Evolutionary conservation across 2,329 filamentous ascomycete genomes (phyloP).

Genomic region (Aspergillus brunneoviolaceus): DNA sequence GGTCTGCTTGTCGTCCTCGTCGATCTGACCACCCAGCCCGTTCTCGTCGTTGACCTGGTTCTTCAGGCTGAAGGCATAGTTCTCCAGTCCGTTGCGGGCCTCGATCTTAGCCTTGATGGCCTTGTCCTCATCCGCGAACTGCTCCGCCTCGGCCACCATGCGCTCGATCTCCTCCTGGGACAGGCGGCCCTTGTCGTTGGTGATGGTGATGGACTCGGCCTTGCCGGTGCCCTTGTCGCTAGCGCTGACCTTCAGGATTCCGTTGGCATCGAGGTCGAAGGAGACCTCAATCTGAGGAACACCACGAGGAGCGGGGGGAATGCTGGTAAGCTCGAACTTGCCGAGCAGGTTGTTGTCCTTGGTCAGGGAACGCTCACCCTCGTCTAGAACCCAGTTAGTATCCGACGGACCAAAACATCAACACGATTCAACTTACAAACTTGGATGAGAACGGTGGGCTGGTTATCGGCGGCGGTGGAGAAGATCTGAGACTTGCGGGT

Average conservation of each 20-base stretch:
- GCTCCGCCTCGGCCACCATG: slow-evolving; percentile 97
- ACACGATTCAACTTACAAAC: slow-evolving; percentile 57
- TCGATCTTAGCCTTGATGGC: slow-evolving; percentile 95
- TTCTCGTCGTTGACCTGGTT: slow-evolving; percentile 98
- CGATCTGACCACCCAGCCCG: slow-evolving; percentile 96
- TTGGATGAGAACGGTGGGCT: slow-evolving; percentile 92
- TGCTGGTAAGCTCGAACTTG: slow-evolving; percentile 97
- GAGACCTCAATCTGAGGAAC: slow-evolving; percentile 98
- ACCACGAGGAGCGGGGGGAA: slow-evolving; percentile 90
- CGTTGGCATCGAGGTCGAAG: slow-evolving; percentile 97
- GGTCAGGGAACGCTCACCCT: slow-evolving; percentile 90
- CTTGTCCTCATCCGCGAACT: slow-evolving; percentile 99
- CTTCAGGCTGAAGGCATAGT: slow-evolving; percentile 98
- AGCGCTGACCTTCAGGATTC: slow-evolving; percentile 94
- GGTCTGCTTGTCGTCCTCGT: slow-evolving; percentile 97
- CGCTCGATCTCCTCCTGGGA: slow-evolving; percentile 97
- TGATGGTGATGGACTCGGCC: slow-evolving; percentile 96
- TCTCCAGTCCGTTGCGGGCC: slow-evolving; percentile 93
- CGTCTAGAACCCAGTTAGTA: slow-evolving; percentile 46
- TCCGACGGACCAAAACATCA: neutral
- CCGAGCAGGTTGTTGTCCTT: slow-evolving; percentile 97
- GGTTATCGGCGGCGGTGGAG: slow-evolving; percentile 94
- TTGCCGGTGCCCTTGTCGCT: slow-evolving; percentile 98
- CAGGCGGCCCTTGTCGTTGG: slow-evolving; percentile 98
- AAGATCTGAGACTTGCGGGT: slow-evolving; percentile 98